Base-by-base conservation (phyloP, 306 rosid genomes). In the Trichosanthes cucumerina region DNA sequence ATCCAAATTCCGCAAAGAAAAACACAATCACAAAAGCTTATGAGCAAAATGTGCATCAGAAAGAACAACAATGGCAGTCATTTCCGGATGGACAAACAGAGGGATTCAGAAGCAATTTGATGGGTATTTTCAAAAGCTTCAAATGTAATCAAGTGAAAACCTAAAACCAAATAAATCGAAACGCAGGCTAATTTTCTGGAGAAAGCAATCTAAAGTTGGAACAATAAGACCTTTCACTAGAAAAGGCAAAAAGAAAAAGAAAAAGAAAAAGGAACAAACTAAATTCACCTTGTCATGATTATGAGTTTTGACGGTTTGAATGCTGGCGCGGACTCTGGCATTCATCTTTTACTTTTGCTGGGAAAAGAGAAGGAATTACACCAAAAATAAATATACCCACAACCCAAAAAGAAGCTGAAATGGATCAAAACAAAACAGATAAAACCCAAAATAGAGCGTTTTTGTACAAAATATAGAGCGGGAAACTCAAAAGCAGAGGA, bases 261-360 rank as follows among this genome's bases (percentile, higher is more conserved):
- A 68, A 68, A 68, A 62, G 7, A 58, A 81, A 43, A 76, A 7
- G 44, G 65, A 38, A 76, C 26, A 69, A 11, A 76, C 63, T 28
- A 76, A 80, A 82, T 82, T 81, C 75, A 90, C 93, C 83, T 91
- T 87, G 82, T 84, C 86, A 72, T 78, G 81, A 76, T 83, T 83
- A 53, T 87, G 80, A 86, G 79, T 80, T 84, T 92, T 85, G 86
- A 85, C 87, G 81, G 88, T 82, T 60, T 85, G 94, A 88, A 87
- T 86, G 80, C 87, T 83, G 80, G 85, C 83, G 79, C 91, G 91
- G 60, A 84, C 83, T 86, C 86, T 84, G 84, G 86, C 57, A 85
- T 87, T 88, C 97, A 91, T 95, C 81, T 80, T 59, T 75, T 52
- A 64, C 60, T 73, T 85, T 71, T 14, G 23, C 70, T 80, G 75